Evolutionary conservation across 2,329 filamentous ascomycete species (phyloP), one percentile per base, ranked within the genome.

Genomic region (Colletotrichum sublineola): DNA sequence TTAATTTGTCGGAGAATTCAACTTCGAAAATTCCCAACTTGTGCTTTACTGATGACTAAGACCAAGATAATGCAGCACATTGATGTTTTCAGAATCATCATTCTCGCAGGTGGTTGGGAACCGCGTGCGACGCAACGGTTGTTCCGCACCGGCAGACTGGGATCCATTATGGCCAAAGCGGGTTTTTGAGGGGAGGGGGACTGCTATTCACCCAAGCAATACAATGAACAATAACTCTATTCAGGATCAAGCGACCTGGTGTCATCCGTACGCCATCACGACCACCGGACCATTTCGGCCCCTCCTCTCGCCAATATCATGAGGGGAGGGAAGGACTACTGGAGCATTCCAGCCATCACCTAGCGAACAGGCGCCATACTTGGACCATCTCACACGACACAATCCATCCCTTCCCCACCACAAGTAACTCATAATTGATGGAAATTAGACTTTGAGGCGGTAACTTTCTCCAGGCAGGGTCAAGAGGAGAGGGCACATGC

Each of bases 1-100:
- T 63, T 24, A 24, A 24, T 24, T 24, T 24, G 60, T 63, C 40
- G 36, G 58, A 61, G 53, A 36, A 48, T 40, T 38, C 33, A 14
- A 42, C 31, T 33, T 36, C 40, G 9, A 50, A 18, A 56, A 40
- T 67, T 71, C 48, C 62, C 61, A 71, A 36, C 33, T 33, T 62
- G 55, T 58, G 20, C 55, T 50, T n/a, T 60, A 18, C 11, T 52
- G 61, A 66, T 73, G 61, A 73, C 61, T 71, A 71, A 73, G 67
- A 67, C 42, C 61, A 62, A 71, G 42, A n/a, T 73, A 48, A 57
- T 24, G 29, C 46, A 66, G 40, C n/a, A 56, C 29, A 42, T 5
- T 18, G 62, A 56, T 71, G 71, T 42, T 71, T 72, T 69, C 69
- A 68, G 69, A 53, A 53, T 15, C 40, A 57, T 29, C 44, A 38